Conservation (phyloP, 192 early-diverging fungal genomes). For the Umbelopsis isabellina region DNA sequence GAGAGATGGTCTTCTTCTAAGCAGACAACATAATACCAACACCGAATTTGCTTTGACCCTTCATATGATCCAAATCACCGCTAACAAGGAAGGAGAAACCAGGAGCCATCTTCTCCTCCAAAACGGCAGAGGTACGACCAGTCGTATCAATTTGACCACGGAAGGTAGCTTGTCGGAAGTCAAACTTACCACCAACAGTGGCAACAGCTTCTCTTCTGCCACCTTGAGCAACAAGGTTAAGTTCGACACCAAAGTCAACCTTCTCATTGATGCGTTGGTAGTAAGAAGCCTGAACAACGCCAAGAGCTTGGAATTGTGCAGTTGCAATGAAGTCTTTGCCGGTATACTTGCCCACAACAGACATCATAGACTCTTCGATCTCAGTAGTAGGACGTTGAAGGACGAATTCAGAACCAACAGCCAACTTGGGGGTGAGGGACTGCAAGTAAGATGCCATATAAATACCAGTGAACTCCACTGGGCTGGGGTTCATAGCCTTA, state of each 20-base stretch:
- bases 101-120: slow-evolving; percentile 96
- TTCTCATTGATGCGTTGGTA: slow-evolving; percentile 91
- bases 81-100: slow-evolving; percentile 88
- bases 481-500: slow-evolving; percentile 96
- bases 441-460: slow-evolving; percentile 89
- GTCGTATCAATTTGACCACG: slow-evolving; percentile 90
- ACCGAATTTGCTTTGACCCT: slow-evolving; percentile 85
- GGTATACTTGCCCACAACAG: slow-evolving; percentile 73
- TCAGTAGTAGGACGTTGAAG: slow-evolving; percentile 84
- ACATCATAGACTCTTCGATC: slow-evolving; percentile 75
- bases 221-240: slow-evolving; percentile 73
- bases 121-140: slow-evolving; percentile 83
- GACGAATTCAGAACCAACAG: slow-evolving; percentile 85
- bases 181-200: slow-evolving; percentile 96
- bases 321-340: slow-evolving; percentile 70
- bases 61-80: slow-evolving; percentile 96
- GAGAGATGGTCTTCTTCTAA: slow-evolving; percentile 47
- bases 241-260: slow-evolving; percentile 91
- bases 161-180: slow-evolving; percentile 90
- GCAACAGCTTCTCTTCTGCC: slow-evolving; percentile 89
- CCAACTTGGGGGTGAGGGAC: slow-evolving; percentile 80
- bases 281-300: slow-evolving; percentile 81
- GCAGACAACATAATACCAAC: slow-evolving; percentile 87
- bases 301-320: slow-evolving; percentile 66
- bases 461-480: slow-evolving; percentile 87